Conservation (phyloP, 2,329 filamentous ascomycete genomes). For the Chrysosporium queenslandicum region DNA sequence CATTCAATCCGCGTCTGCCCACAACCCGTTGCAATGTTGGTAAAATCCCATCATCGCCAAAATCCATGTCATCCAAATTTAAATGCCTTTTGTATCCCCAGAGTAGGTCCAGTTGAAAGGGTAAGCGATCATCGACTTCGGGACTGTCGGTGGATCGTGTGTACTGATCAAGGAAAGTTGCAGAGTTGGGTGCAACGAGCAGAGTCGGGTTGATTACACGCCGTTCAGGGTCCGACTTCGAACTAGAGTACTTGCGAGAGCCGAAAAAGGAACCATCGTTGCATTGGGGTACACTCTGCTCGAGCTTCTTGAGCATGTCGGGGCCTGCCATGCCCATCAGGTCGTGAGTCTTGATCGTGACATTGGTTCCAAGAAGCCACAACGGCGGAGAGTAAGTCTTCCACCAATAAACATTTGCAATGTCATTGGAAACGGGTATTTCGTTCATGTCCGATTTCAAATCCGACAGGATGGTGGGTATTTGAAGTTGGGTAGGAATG, state of each 20-base stretch:
- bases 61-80: conserved; percentile 45
- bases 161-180: conserved; percentile 35
- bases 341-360: conserved; percentile 35
- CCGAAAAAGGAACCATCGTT: conserved; percentile 12
- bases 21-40: conserved; percentile 38
- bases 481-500: conserved; percentile 40
- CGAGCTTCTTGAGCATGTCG: conserved; percentile 33
- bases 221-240: conserved; percentile 6
- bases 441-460: conserved; percentile 19
- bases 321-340: conserved; percentile 41
- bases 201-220: conserved; percentile 23
- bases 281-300: conserved; percentile 28
- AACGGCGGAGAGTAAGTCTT: conserved; percentile 46
- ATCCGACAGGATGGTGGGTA: conserved; percentile 30
- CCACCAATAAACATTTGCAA: conserved; percentile 43
- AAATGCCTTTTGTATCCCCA: conserved; percentile 40
- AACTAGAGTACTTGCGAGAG: conserved; percentile 1
- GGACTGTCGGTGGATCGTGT: conserved; percentile 1
- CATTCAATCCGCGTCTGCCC: conserved; percentile 40
- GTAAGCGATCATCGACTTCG: not conserved
- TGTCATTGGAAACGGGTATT: conserved; percentile 14
- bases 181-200: conserved; percentile 40
- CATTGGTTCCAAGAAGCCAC: conserved; percentile 39
- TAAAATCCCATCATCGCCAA: conserved; percentile 40
- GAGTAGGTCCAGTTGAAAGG: conserved; percentile 29